A percentile compares a stretch with the other conserved stretches of the same genome.
Conservation (phyloP, 345 rosid genomes). For the Hirschfeldia incana region DNA sequence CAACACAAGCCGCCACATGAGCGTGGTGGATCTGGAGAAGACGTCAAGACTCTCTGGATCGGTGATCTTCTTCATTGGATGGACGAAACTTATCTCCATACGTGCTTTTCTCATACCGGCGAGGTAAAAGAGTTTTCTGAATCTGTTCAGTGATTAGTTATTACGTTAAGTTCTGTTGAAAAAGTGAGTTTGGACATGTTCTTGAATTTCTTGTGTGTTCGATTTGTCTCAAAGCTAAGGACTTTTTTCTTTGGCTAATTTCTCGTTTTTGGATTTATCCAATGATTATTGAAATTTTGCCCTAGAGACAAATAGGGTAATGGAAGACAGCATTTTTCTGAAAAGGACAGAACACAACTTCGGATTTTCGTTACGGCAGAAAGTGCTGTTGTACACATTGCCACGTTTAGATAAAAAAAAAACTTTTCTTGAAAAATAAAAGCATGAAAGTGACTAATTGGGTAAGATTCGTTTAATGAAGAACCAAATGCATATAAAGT, state of each 20-base stretch:
- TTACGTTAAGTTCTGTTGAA: neutral
- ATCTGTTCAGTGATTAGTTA: slow-evolving; percentile 7
- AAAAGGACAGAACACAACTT: slow-evolving; percentile 34
- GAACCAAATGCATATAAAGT: neutral
- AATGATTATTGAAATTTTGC: slow-evolving; percentile 24
- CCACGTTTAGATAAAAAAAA: slow-evolving; percentile 22
- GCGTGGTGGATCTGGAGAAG: slow-evolving; percentile 51
- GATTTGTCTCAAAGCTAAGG: slow-evolving; percentile 4
- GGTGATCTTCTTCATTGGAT: slow-evolving; percentile 93
- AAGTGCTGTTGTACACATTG: slow-evolving; percentile 28
- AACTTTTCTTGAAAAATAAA: slow-evolving; percentile 17
- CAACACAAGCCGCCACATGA: slow-evolving; percentile 38
- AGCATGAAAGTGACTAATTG: slow-evolving; percentile 4
- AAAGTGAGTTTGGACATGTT: slow-evolving; percentile 6
- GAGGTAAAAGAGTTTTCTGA: slow-evolving; percentile 48
- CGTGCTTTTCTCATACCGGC: slow-evolving; percentile 68
- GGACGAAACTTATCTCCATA: slow-evolving; percentile 84
- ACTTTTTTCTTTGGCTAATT: neutral
- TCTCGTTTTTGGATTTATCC: slow-evolving; percentile 5
- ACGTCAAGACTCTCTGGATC: slow-evolving; percentile 76
- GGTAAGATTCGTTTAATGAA: neutral
- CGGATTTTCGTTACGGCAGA: slow-evolving; percentile 15
- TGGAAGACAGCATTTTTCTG: slow-evolving; percentile 35
- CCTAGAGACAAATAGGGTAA: slow-evolving; percentile 27
- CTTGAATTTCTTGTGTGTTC: slow-evolving; percentile 17